Base-by-base conservation (phyloP, 768 basidiomycete genomes). In the Termitomyces sp. region DNA sequence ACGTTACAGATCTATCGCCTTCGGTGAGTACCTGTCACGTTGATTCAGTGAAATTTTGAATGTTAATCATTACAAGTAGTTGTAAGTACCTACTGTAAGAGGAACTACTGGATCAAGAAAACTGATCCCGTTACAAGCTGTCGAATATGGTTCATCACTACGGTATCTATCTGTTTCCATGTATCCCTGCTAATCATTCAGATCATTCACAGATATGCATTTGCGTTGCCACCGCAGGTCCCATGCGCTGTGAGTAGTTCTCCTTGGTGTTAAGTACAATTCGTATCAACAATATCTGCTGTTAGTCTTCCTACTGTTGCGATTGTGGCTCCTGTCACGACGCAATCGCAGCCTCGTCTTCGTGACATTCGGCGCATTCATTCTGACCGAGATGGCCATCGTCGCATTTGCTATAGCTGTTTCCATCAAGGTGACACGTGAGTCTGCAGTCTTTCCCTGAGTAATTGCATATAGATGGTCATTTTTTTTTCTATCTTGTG, bases 311-410 rank as follows among this genome's bases (percentile, higher is more conserved):
- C 64, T 77, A 12, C 61, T 77, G 36, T 63, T 76, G n/a, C 71
- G 73, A 2, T 29, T 76, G 8, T 77, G 76, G 76, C 61, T 71
- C 24, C 60, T 75, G 5, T 76, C 75, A 64, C 68, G 61, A 26
- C 63, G 67, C 18, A 61, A 65, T 44, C 56, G 58, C 22, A 56
- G 66, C 39, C 46, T 76, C 26, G 64, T 76, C 46, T 22, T 68
- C 20, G 55, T 39, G 43, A 75, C 72, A 1, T 52, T 76, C 3
- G 20, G 41, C 14, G 60, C 70, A 31, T 76, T 68, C 27, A 18
- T 71, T n/a, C 7, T 65, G 4, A 73, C 71, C 0, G 72, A 75
- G 32, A 53, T 66, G 5, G 46, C 63, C 0, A 44, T 67, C 29
- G 32, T 74, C 14, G 48, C 61, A 4, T 63, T 62, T 8, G 62